Base-by-base conservation (phyloP, 176 grass and related monocot species). In the Poa annua region DNA sequence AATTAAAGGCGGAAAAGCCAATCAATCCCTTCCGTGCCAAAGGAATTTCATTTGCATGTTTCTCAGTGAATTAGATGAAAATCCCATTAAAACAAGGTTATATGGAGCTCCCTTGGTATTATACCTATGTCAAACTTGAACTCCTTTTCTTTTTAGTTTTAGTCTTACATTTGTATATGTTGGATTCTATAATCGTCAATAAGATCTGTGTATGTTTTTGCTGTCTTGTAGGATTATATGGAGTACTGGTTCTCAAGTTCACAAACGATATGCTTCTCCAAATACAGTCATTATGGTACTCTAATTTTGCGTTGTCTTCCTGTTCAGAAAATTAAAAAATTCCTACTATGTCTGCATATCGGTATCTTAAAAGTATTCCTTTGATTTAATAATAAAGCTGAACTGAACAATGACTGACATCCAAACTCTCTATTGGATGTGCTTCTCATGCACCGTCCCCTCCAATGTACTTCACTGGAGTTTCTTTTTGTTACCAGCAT, bases 281-380 rank as follows among this genome's bases (percentile, higher is more conserved):
- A 95, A 92, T 87, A 84, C 90, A 88, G 82, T 98, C 53, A 84
- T 93, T 50, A 95, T 95, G 96, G 96, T 98, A 98, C 32, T 32
- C 14, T 51, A 33, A 24, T 83, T 80, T 60, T 76, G 24, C 60
- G 25, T 10, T 47, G 11, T 64, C 33, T 66, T 66, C 11, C 36
- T 79, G 83, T 54, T 88, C 72, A 51, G 33, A 3, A 44, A 63
- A 20, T 39, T 45, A 42, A 47, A 9, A 11, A 65, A 7, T 54
- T 45, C 54, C 80, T 24, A 44, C 1, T 16, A 22, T 53, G 74
- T 74, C 61, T 7, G 7, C 53, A 75, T 83, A 52, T 60, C 10
- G 47, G 21, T 77, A 33, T 26, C 50, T 71, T 67, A 24, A 44
- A 71, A 21, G 11, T 71, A 59, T 35, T 39, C 65, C 29, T 14